phyloP scores from a whole-genome alignment of 441 rosid genomes.

The Cnidoscolus chayamansa region DNA sequence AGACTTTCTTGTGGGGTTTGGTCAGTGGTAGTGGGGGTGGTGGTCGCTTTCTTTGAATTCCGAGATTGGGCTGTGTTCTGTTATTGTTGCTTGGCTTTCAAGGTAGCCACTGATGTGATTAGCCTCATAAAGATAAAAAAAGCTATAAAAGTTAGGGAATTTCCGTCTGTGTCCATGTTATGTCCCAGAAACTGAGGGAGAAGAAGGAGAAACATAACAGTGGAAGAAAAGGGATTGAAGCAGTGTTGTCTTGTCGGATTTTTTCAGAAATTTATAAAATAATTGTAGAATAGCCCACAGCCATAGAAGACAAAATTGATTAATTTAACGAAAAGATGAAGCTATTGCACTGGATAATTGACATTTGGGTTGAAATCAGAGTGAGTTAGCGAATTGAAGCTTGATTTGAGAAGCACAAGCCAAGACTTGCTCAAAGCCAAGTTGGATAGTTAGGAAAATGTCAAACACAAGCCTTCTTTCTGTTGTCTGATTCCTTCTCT shows the following conservation, averaged over 20 bases:
- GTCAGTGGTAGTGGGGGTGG: slow-evolving; percentile 7
- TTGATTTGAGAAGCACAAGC: no score
- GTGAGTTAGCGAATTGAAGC: neutral
- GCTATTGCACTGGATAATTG: neutral
- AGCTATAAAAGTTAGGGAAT: neutral
- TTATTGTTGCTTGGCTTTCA: slow-evolving; percentile 29
- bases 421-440: neutral
- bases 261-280: no score
- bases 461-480: neutral
- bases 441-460: neutral
- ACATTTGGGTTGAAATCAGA: neutral
- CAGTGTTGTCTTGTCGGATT: no score
- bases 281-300: no score
- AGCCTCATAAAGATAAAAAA: neutral
- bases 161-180: neutral
- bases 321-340: no score
- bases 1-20: slow-evolving; percentile 8
- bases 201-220: neutral
- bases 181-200: neutral
- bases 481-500: neutral
- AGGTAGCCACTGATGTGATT: slow-evolving; percentile 12
- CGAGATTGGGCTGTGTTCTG: neutral
- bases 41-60: slow-evolving; percentile 4
- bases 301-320: no score
- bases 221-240: no score